Evolutionary conservation across 163 green algal genomes (phyloP), one percentile per base, ranked within the genome.

Genomic region (Prototheca stagnorum): DNA sequence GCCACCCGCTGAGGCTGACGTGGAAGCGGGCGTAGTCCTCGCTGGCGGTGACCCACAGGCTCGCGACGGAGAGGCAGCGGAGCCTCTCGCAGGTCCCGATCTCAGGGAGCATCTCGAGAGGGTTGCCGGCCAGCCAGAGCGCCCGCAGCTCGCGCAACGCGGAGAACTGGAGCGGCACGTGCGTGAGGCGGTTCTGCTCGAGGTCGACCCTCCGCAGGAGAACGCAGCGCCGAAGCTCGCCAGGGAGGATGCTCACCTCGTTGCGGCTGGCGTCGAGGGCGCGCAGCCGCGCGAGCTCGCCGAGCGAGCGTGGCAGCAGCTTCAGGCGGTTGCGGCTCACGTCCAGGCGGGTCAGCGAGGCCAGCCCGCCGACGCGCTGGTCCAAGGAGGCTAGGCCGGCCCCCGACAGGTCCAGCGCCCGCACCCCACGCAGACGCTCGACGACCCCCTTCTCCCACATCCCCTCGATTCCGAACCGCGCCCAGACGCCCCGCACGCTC

Each of bases 91-190:
- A 88, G 22, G 75, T 75, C 4, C 63, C 65, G 26, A 96, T 80
- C 65, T 94, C 82, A 0, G 84, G 84, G 37, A 96, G 73, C 62
- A 89, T 88, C 58, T 95, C 86, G 34, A 96, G 64, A 3, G 82
- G 82, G 70, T 96, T 96, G 64, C 71, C 76, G 53, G 72, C 81
- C 37, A 96, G 69, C 29, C 70, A 52, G 34, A 85, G 65, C 26
- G 29, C 56, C 35, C 62, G 39, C 24, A 86, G 59, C 20, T 56
- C 21, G 23, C 43, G 54, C 21, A 79, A 56, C 17, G 56, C 39
- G 3, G 51, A 34, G 42, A 86, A 67, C 62, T 82, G 75, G 28
- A 92, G 53, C 28, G 84, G 61, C 8, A 76, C 69, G 22, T 57
- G 73, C 17, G 71, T 68, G 23, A 94, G 61, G 2, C 67, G 59